Evolutionary conservation across 176 grass and related monocot genomes (phyloP).

Genomic region (Canna indica): DNA sequence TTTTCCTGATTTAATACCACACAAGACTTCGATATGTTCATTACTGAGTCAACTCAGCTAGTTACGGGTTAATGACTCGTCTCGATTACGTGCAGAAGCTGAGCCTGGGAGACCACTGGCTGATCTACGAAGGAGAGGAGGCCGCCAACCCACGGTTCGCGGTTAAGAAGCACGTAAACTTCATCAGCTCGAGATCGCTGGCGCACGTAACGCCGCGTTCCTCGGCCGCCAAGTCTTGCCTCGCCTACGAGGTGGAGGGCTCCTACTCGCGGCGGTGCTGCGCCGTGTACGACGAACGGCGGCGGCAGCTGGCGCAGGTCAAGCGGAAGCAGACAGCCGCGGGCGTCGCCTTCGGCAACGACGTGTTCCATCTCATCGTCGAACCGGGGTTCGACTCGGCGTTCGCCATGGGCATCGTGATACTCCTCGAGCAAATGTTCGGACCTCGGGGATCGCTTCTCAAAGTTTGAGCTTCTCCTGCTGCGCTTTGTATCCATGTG

Average conservation of each 20-base stretch:
- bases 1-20: background rate
- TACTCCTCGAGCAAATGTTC: conserved; percentile 22
- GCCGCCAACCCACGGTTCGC: conserved; percentile 6
- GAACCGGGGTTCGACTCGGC: conserved; percentile 22
- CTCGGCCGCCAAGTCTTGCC: background rate
- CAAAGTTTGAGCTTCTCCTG: background rate
- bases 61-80: background rate
- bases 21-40: background rate
- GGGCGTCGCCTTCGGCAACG: conserved; percentile 11
- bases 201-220: conserved; percentile 13
- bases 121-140: conserved; percentile 19
- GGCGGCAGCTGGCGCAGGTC: conserved; percentile 12
- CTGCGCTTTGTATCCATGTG: background rate
- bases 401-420: conserved; percentile 21
- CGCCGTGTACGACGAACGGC: conserved; percentile 7
- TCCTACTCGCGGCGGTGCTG: conserved; percentile 21
- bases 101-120: conserved; percentile 18
- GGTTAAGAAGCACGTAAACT: conserved; percentile 5
- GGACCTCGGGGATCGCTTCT: conserved; percentile 8
- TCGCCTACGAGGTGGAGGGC: conserved; percentile 12
- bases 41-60: background rate
- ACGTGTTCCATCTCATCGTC: conserved; percentile 25
- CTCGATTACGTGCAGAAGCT: conserved; percentile 2
- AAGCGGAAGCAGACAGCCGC: conserved; percentile 1
- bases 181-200: conserved; percentile 12